Percentiles rank a stretch among this genome's conserved stretches.
These are phyloP conservation scores for Babesia gibsoni DNA, from an alignment of 169 alveolate genomes.

Conservation along the genomic window DNA sequence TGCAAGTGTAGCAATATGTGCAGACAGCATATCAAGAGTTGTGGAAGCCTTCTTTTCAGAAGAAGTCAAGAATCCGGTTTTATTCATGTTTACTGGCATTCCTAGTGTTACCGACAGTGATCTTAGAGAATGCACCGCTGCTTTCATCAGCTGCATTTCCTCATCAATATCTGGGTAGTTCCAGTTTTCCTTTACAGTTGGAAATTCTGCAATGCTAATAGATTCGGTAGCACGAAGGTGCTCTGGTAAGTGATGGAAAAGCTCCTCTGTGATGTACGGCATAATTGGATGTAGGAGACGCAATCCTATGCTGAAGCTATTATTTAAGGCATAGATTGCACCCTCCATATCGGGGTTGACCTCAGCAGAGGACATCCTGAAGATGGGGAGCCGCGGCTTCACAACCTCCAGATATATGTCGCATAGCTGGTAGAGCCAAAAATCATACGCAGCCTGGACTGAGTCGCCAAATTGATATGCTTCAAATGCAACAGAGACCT, in stretches of 20 bases:
- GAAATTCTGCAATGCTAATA: conserved; percentile 67
- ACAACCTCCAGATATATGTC: conserved; percentile 95
- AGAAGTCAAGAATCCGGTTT: conserved; percentile 68
- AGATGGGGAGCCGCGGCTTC: conserved; percentile 78
- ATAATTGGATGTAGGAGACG: conserved; percentile 95
- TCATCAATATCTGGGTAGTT: conserved; percentile 27
- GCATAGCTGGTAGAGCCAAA: conserved; percentile 96
- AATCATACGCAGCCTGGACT: conserved; percentile 88
- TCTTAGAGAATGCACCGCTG: conserved; percentile 67
- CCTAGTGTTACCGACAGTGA: conserved; percentile 76
- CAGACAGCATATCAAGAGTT: conserved; percentile 53
- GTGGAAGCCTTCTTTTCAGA: conserved; percentile 43
- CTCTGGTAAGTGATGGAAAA: conserved; percentile 90
- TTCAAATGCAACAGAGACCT: conserved; percentile 82
- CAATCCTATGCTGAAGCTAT: conserved; percentile 81
- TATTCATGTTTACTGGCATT: conserved; percentile 68
- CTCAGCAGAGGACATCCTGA: conserved; percentile 25
- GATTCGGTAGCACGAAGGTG: conserved; percentile 57
- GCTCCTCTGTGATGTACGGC: conserved; percentile 97
- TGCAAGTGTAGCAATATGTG: conserved; percentile 59
- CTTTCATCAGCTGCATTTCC: conserved; percentile 58
- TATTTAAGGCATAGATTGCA: conserved; percentile 70
- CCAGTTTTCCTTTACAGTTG: conserved; percentile 48
- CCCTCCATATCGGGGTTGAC: conserved; percentile 21
- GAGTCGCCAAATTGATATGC: conserved; percentile 92